Evolutionary conservation across 2,329 filamentous ascomycete species (phyloP), one percentile per base, ranked within the genome.

Genomic region (Tolypocladium ovalisporum): DNA sequence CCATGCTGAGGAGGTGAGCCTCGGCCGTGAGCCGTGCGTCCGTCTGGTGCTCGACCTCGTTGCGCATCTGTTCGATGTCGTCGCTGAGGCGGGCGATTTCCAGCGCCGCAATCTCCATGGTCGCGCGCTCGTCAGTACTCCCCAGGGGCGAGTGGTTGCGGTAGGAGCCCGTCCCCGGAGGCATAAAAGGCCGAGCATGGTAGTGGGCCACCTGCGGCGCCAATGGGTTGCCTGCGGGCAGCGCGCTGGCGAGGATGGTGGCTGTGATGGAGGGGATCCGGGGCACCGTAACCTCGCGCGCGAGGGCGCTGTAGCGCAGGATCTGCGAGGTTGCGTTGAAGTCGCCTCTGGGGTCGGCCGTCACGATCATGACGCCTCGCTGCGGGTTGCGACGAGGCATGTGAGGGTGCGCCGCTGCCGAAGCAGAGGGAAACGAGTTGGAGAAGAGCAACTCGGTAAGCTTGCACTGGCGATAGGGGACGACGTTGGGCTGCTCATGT

Each of bases 241-340:
- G 59, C 5, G 67, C 65, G 15, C 72, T 69, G 17, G 74, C 72
- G 19, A 80, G 68, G 37, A 94, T 88, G 0, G 87, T 88, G 47
- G 85, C 85, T 0, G 88, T 89, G 54, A 93, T 85, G 53, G 89
- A 94, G 0, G 92, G 92, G 9, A 95, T 84, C 6, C 93, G 87
- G 7, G 92, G 91, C 1, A 97, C 90, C 0, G 93, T 95, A 13
- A 97, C 89, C 73, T 97, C 93, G 24, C 91, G 85, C 0, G 94
- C 94, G 5, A 99, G 80, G 0, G 94, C 93, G 27, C 90, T 94
- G 73, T 99, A 99, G 22, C 93, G 86, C 1, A 99, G 78, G 60
- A 99, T 97, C 68, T 97, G 94, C 6, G 90, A 95, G 0, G 94
- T 99, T 15, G 94, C 91, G 68, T 97, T 97, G 76, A 92, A 97